These are phyloP conservation scores for Schizophyllum amplum DNA, from an alignment of 1,284 basidiomycete species.

Conservation along the genomic window DNA sequence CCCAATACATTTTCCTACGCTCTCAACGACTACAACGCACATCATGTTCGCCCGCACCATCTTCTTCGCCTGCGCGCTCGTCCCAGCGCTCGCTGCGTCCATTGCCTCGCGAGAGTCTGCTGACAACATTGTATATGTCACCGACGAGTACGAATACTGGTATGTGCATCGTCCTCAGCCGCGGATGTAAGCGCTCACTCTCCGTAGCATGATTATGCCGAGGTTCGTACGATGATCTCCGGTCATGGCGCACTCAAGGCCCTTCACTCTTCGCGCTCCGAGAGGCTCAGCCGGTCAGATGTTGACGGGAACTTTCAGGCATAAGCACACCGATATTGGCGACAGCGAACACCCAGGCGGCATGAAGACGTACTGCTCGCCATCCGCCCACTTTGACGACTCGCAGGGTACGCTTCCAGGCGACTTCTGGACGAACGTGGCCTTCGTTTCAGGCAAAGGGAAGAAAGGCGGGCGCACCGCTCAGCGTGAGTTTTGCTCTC, in stretches of 20 bases:
- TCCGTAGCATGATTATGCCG: constrained; percentile 34
- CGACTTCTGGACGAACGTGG: constrained; percentile 27
- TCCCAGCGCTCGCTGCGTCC: neutral
- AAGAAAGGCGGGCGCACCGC: constrained; percentile 23
- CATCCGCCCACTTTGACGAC: constrained; percentile 17
- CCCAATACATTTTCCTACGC: neutral
- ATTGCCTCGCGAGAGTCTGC: constrained; percentile 14
- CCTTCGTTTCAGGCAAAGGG: constrained; percentile 23
- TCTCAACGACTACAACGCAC: neutral
- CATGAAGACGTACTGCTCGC: constrained; percentile 29
- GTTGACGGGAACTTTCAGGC: no score
- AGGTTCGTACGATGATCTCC: no score
- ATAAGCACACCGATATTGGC: constrained; percentile 25
- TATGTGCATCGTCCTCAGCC: constrained; percentile 15
- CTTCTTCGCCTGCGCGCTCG: neutral
- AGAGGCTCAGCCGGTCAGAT: no score
- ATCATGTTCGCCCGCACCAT: neutral
- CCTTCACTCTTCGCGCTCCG: no score
- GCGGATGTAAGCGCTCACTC: neutral
- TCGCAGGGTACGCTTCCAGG: constrained; percentile 23
- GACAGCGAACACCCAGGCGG: constrained; percentile 28
- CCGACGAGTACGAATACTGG: constrained; percentile 31
- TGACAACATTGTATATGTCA: constrained; percentile 40
- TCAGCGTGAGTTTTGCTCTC: constrained; percentile 17
- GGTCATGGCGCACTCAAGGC: no score